Conservation (phyloP, 192 early-diverging fungal species). For the Phycomyces nitens region DNA sequence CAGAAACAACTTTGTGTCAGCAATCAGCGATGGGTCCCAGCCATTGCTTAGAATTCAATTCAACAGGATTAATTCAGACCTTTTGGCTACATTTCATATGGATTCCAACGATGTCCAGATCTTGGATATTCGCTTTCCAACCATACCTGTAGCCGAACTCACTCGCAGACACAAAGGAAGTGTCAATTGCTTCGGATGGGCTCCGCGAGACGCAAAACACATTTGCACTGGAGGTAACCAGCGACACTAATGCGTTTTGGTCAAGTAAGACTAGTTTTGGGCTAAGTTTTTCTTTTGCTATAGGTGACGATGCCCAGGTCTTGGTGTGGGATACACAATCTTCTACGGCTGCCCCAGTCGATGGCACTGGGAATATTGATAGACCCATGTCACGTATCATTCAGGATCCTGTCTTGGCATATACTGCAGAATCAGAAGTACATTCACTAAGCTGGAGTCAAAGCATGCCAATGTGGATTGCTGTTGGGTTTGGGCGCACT, state of each 20-base stretch:
- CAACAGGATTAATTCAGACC: conserved; percentile 87
- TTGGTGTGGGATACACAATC: conserved; percentile 85
- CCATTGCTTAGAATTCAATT: conserved; percentile 80
- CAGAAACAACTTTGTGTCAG: conserved; percentile 20
- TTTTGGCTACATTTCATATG: conserved; percentile 85
- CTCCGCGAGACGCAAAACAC: conserved; percentile 71
- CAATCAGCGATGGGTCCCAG: conserved; percentile 33
- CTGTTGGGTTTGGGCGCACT: conserved; percentile 73
- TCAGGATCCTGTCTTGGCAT: conserved; percentile 66
- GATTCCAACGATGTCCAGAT: conserved; percentile 76
- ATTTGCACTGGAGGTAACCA: conserved; percentile 75
- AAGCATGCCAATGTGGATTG: conserved; percentile 80
- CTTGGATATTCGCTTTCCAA: conserved; percentile 87
- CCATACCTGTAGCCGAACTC: conserved; percentile 76
- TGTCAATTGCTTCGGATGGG: conserved; percentile 85
- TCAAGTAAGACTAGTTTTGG: background rate
- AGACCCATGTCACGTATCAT: conserved; percentile 30
- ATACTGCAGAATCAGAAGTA: conserved; percentile 68
- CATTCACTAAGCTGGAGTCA: conserved; percentile 82
- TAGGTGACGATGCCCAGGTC: conserved; percentile 82
- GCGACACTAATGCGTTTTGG: too few relatives aligned
- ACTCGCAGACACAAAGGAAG: conserved; percentile 62
- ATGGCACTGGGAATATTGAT: conserved; percentile 37
- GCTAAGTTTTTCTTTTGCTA: conserved; percentile 3
- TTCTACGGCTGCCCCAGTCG: conserved; percentile 1